Conservation (phyloP, 148 eudicot genomes). For the Polygonum maritimum region DNA sequence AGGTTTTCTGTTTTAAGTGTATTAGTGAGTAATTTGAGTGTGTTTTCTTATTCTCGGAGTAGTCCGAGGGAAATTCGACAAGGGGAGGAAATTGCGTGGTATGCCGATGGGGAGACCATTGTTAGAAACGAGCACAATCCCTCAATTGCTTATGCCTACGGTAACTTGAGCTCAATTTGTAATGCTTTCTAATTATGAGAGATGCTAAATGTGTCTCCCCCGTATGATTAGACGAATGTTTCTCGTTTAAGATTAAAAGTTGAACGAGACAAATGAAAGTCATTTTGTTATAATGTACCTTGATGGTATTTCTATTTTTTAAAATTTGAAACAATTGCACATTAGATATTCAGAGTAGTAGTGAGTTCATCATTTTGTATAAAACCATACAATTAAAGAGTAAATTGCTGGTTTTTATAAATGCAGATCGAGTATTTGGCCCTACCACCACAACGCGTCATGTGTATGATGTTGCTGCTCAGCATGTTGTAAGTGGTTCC, state of each 20-base stretch:
- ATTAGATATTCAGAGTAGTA: not conserved
- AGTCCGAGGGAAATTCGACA: slow-evolving; percentile 92
- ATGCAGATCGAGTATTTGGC: slow-evolving; percentile 89
- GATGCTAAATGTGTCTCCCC: not conserved
- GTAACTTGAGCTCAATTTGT: slow-evolving; percentile 26
- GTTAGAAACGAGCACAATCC: slow-evolving; percentile 83
- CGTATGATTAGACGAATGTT: not conserved
- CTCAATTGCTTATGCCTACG: slow-evolving; percentile 84
- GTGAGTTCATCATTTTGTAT: not conserved
- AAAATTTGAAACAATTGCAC: not conserved
- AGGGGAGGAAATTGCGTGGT: slow-evolving; percentile 99
- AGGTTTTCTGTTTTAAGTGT: not conserved
- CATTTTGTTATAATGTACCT: not conserved
- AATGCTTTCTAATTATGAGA: not conserved
- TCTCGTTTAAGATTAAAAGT: not conserved
- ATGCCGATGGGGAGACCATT: slow-evolving; percentile 92
- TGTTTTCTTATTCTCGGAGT: slow-evolving; percentile 16
- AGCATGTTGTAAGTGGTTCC: slow-evolving; percentile 81
- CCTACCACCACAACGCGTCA: slow-evolving; percentile 98
- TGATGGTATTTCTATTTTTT: not conserved
- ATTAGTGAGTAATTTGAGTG: slow-evolving; percentile 16
- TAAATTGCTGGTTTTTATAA: not conserved
- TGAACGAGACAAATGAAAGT: not conserved
- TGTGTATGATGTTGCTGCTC: slow-evolving; percentile 95
- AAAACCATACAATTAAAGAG: too few species aligned